Percentiles rank a stretch among this genome's conserved stretches.
phyloP scores from a whole-genome alignment of 192 early-diverging fungal species.

The Gigaspora rosea region DNA sequence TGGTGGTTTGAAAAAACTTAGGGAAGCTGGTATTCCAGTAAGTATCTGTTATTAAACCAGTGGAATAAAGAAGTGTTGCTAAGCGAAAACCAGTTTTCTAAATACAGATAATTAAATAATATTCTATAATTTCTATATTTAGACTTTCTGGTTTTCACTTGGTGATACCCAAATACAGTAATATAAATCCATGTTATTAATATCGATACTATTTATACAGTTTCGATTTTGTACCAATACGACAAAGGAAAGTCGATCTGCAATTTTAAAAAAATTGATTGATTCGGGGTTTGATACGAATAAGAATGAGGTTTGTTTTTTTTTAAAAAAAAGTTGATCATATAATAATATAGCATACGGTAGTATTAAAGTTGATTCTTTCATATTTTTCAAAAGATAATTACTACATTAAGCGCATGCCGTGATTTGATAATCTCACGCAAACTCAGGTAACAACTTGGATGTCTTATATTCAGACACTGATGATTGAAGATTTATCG shows the following conservation, averaged over 20 bases:
- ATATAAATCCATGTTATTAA: not conserved
- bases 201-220: slow-evolving; percentile 25
- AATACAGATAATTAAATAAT: not conserved
- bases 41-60: not conserved
- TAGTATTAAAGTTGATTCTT: not conserved
- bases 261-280: slow-evolving; percentile 59
- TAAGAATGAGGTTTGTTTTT: slow-evolving; percentile 49
- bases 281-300: slow-evolving; percentile 71
- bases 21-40: slow-evolving; percentile 54
- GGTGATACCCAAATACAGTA: no score
- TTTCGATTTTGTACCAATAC: slow-evolving; percentile 87
- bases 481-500: not conserved
- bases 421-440: slow-evolving; percentile 57
- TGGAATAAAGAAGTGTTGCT: not conserved
- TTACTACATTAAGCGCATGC: slow-evolving; percentile 82
- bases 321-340: not conserved
- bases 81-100: not conserved
- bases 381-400: slow-evolving; percentile 51
- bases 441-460: slow-evolving; percentile 40
- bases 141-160: not conserved
- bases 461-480: not conserved
- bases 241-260: slow-evolving; percentile 68
- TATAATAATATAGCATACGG: not conserved
- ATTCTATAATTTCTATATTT: not conserved
- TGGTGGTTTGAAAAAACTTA: slow-evolving; percentile 64